Percentiles rank a stretch among this genome's conserved stretches.
Conservation (phyloP, 352 stramenopile genomes). For the Globisporangium iwayamae region DNA sequence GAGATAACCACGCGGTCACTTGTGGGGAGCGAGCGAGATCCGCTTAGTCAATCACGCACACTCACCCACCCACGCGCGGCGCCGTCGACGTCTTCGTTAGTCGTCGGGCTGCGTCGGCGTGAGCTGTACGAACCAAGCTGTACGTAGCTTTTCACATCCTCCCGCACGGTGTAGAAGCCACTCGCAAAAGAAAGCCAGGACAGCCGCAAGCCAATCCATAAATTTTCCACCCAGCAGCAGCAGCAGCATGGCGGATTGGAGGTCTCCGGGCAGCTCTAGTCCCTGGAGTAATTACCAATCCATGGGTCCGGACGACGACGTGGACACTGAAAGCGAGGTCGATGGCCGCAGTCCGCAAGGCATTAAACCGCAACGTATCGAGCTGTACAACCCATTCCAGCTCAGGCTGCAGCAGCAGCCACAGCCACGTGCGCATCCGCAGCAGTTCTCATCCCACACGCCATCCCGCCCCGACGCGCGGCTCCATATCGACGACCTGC, state of each 20-base stretch:
- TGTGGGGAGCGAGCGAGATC: no score
- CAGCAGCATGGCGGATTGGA: constrained; percentile 5
- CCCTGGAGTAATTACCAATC: constrained; percentile 5
- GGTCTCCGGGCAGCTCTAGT: neutral
- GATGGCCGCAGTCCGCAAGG: neutral
- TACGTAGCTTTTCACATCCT: neutral
- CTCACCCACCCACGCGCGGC: no score
- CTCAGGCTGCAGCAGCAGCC: neutral
- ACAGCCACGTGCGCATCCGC: neutral
- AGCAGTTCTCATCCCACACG: neutral
- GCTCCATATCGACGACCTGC: constrained; percentile 15
- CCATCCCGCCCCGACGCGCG: neutral
- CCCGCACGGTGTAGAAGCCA: neutral
- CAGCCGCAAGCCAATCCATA: neutral
- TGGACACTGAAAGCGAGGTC: neutral
- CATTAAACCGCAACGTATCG: neutral
- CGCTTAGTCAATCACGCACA: no score
- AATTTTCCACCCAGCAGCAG: neutral
- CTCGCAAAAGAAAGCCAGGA: constrained; percentile 1
- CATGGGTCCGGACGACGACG: constrained; percentile 4
- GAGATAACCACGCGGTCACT: neutral
- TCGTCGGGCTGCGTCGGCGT: no score
- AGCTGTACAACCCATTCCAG: neutral
- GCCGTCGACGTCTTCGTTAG: no score
- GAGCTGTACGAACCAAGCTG: neutral